Percentiles rank a stretch among this genome's conserved stretches.
phyloP scores from a whole-genome alignment of 73 alveolate species.

The Blepharisma stoltei region DNA sequence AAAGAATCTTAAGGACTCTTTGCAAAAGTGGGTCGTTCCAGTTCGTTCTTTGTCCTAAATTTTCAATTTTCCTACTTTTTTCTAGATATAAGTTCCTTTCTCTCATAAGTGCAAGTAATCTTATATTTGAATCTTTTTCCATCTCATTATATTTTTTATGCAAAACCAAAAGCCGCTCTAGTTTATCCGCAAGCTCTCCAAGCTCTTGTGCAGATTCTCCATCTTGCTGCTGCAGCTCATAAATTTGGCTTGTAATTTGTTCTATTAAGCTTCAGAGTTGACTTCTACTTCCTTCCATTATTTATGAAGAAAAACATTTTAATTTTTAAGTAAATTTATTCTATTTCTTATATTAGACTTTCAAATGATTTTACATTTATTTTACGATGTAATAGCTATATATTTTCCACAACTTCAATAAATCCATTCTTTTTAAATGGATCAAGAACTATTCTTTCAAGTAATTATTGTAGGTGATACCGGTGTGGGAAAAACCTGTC shows the following conservation, averaged over 20 bases:
- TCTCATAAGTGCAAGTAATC: conserved; percentile 51
- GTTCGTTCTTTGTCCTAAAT: conserved; percentile 40
- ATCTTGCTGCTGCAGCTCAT: conserved; percentile 25
- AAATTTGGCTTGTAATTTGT: conserved; percentile 29
- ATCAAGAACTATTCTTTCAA: conserved; percentile 30
- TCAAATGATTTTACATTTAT: no score
- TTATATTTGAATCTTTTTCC: conserved; percentile 45
- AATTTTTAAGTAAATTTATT: no score
- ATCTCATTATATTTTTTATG: conserved; percentile 39
- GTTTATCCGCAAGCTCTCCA: conserved; percentile 40
- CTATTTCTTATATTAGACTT: no score
- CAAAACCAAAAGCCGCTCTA: conserved; percentile 33
- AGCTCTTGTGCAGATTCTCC: conserved; percentile 31
- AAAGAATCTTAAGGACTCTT: conserved; percentile 17
- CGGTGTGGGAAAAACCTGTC: conserved; percentile 78
- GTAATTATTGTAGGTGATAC: conserved; percentile 54
- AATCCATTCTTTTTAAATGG: no score
- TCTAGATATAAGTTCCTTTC: conserved; percentile 55
- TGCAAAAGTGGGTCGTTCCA: conserved; percentile 43
- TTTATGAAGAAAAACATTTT: no score
- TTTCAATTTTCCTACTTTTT: conserved; percentile 55
- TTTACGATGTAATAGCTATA: no score
- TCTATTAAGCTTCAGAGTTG: conserved; percentile 28
- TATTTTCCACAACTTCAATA: no score
- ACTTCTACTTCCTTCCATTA: conserved; percentile 28